Percentiles rank a stretch among this genome's conserved stretches.
Evolutionary conservation across 805 yeast genomes (phyloP).

Genomic region (Alloascoidea hylecoeti): DNA sequence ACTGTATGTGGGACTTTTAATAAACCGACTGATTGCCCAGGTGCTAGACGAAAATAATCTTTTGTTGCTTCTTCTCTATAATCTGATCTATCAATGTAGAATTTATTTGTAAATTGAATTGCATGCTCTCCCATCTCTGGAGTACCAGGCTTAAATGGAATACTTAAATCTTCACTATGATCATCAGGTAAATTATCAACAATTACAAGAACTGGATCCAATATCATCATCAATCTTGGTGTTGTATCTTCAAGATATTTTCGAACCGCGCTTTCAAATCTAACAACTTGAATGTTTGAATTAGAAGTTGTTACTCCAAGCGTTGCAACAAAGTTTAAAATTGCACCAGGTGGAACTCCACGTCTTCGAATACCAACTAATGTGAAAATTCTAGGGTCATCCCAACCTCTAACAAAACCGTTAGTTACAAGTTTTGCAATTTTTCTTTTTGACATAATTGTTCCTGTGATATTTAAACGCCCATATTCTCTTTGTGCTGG

Average conservation of each 20-base stretch:
- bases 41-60: conserved; percentile 89
- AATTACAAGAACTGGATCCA: conserved; percentile 74
- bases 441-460: conserved; percentile 89
- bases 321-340: conserved; percentile 82
- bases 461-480: conserved; percentile 87
- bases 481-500: conserved; percentile 99
- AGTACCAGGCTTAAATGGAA: conserved; percentile 85
- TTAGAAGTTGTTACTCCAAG: conserved; percentile 94
- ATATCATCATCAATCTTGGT: conserved; percentile 88
- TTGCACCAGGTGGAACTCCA: conserved; percentile 98
- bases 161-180: conserved; percentile 50
- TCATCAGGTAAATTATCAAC: conserved; percentile 73
- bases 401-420: conserved; percentile 85
- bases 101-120: conserved; percentile 61
- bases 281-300: conserved; percentile 76
- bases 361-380: conserved; percentile 91
- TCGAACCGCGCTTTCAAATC: conserved; percentile 87
- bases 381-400: conserved; percentile 93
- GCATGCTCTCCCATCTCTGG: conserved; percentile 61
- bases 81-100: conserved; percentile 84
- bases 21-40: conserved; percentile 89
- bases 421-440: conserved; percentile 85
- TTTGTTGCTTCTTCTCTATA: conserved; percentile 49
- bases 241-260: conserved; percentile 78
- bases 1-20: conserved; percentile 82